Conservation (phyloP, 2,329 filamentous ascomycete species). For the Cadophora malorum region DNA sequence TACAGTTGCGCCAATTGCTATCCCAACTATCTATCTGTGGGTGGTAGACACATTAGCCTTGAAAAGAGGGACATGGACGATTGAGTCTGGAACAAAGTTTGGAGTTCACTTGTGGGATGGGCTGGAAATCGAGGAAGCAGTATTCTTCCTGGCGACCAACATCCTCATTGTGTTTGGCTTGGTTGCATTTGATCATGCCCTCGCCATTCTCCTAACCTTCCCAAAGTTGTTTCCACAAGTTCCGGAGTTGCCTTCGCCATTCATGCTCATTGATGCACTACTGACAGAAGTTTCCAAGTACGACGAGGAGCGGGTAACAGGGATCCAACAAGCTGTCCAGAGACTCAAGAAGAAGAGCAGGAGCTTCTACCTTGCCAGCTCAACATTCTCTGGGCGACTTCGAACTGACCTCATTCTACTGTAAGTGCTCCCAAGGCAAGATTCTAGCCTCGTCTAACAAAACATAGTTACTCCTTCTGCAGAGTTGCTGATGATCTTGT, state of each 20-base stretch:
- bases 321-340: slow-evolving; percentile 63
- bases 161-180: slow-evolving; percentile 72
- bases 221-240: slow-evolving; percentile 60
- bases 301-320: slow-evolving; percentile 62
- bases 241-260: slow-evolving; percentile 55
- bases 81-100: slow-evolving; percentile 71
- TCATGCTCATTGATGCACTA: slow-evolving; percentile 59
- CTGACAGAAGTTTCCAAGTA: slow-evolving; percentile 54
- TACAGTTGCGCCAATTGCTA: slow-evolving; percentile 62
- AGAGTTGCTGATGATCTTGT: slow-evolving; percentile 76
- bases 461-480: slow-evolving; percentile 71
- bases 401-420: slow-evolving; percentile 72
- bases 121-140: slow-evolving; percentile 75
- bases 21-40: slow-evolving; percentile 76
- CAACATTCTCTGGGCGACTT: slow-evolving; percentile 70
- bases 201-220: slow-evolving; percentile 70
- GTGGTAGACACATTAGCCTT: slow-evolving; percentile 73
- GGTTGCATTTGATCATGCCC: slow-evolving; percentile 71
- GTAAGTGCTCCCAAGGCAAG: slow-evolving; percentile 46
- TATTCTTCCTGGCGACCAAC: slow-evolving; percentile 77
- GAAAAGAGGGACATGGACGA: slow-evolving; percentile 73
- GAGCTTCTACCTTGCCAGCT: slow-evolving; percentile 76
- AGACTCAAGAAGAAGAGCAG: slow-evolving; percentile 69
- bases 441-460: slow-evolving; percentile 26
- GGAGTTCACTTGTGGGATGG: slow-evolving; percentile 66